Evolutionary conservation across 139 green algal species (phyloP).

Genomic region (Micromonas commoda): DNA sequence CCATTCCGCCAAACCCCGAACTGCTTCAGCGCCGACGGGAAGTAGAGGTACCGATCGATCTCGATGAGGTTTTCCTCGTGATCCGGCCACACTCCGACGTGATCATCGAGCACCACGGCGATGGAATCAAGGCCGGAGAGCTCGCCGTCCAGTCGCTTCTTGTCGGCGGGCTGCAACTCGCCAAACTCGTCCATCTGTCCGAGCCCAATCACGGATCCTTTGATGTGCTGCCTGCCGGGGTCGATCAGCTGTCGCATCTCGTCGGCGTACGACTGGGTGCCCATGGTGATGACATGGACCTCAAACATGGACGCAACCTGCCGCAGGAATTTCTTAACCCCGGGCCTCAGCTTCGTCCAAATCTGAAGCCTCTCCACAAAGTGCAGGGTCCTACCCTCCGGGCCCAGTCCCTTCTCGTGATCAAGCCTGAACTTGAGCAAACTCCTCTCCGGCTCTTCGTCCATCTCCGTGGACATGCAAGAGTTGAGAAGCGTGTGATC

Average conservation of each 20-base stretch:
- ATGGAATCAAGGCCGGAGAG: not conserved
- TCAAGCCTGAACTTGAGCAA: slow-evolving; percentile 4
- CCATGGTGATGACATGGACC: slow-evolving; percentile 92
- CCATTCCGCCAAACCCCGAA: slow-evolving; percentile 10
- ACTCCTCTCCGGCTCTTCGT: not conserved
- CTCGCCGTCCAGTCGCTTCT: slow-evolving; percentile 1
- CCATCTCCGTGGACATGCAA: slow-evolving; percentile 46
- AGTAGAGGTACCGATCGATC: slow-evolving; percentile 83
- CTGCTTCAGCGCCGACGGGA: slow-evolving; percentile 52
- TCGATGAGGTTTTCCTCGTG: slow-evolving; percentile 48
- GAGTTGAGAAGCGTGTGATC: slow-evolving; percentile 93
- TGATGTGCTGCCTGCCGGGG: slow-evolving; percentile 34
- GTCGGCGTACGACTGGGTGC: slow-evolving; percentile 70
- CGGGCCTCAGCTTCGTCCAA: slow-evolving; percentile 89
- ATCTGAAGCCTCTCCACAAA: slow-evolving; percentile 49
- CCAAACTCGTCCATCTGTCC: not conserved
- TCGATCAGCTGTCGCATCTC: slow-evolving; percentile 65
- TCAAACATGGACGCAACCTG: slow-evolving; percentile 54
- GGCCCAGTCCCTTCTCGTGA: not conserved
- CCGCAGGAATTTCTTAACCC: slow-evolving; percentile 47
- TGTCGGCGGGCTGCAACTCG: not conserved
- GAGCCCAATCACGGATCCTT: slow-evolving; percentile 8
- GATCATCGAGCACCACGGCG: slow-evolving; percentile 1
- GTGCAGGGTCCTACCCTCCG: not conserved
- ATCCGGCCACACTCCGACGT: not conserved